Evolutionary conservation across 305 asterid species (phyloP), one percentile per base, ranked within the genome.

Genomic region (Fraxinus ornus): DNA sequence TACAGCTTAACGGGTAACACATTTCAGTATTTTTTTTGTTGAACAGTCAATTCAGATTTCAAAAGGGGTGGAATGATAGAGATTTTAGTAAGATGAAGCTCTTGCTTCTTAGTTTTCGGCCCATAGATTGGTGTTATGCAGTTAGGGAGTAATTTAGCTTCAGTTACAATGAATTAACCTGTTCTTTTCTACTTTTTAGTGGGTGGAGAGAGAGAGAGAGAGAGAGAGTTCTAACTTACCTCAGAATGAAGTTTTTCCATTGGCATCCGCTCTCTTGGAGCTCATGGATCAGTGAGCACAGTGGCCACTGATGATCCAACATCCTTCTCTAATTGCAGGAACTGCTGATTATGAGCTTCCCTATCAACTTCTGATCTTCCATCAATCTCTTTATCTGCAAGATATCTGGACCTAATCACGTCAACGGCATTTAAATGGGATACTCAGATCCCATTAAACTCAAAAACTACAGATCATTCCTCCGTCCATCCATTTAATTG

Each of bases 261-360:
- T 12, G 98, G 88, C 99, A 97, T 94, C 97, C 97, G 92, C 68
- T 97, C 98, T 77, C 98, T 97, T 64, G 97, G 98, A 78, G 98
- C 98, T 66, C 98, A 97, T 76, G 91, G 87, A 89, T 94, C 99
- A 80, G 98, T 94, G 75, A 94, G 87, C 77, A 94, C 94, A 19
- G 91, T 93, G 1, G 98, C 99, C 68, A 97, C 98, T 24, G 97
- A 93, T 76, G 98, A 91, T 73, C 94, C 98, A n/a, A 93, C 98
- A 80, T 97, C 98, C 88, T 91, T 92, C 86, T 97, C 98, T 82
- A 91, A 85, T 88, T 79, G 93, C 85, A 93, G 92, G 44, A 93
- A 93, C 90, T 92, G 97, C 82, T 91, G 93, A 85, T 91, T 92
- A 86, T 97, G 96, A 73, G 94, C 89, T 57, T 97, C 99, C 86